Evolutionary conservation across 768 basidiomycete genomes (phyloP).

Genomic region (Pisolithus orientalis): DNA sequence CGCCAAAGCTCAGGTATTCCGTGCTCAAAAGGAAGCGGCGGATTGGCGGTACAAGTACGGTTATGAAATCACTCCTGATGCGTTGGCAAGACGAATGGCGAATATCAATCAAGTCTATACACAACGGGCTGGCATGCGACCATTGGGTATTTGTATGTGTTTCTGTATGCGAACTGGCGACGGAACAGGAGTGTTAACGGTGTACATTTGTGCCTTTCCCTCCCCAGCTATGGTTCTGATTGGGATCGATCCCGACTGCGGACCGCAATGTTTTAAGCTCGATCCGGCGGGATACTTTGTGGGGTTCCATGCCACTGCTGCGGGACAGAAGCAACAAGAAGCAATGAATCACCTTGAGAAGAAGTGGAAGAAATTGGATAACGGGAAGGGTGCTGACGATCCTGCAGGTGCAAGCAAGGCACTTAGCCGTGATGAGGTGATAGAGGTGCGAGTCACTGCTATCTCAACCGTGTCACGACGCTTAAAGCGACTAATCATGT

Average conservation of each 20-base stretch:
- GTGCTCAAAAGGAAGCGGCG: conserved; percentile 85
- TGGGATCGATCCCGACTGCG: conserved; percentile 83
- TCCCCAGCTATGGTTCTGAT: conserved; percentile 88
- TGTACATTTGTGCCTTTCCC: too few relatives aligned
- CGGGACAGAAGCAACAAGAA: conserved; percentile 97
- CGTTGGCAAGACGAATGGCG: conserved; percentile 89
- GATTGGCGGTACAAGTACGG: conserved; percentile 95
- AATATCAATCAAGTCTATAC: conserved; percentile 99
- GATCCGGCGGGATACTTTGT: conserved; percentile 99
- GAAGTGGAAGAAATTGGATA: conserved; percentile 94
- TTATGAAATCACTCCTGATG: conserved; percentile 96
- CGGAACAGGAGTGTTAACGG: neutral
- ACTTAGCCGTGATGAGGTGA: conserved; percentile 70
- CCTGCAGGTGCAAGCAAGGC: conserved; percentile 67
- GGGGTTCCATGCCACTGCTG: conserved; percentile 94
- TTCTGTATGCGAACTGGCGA: neutral
- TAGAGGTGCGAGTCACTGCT: conserved; percentile 55
- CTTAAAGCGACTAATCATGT: neutral
- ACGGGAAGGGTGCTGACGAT: conserved; percentile 73
- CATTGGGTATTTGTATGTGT: conserved; percentile 83
- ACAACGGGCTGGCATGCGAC: conserved; percentile 94
- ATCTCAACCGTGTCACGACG: neutral
- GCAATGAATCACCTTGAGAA: conserved; percentile 98
- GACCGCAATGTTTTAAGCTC: conserved; percentile 95
- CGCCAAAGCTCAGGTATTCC: conserved; percentile 80